A percentile compares a stretch with the other conserved stretches of the same genome.
Conservation (phyloP, 371 early-diverging fungal genomes). For the Mucor sp. region DNA sequence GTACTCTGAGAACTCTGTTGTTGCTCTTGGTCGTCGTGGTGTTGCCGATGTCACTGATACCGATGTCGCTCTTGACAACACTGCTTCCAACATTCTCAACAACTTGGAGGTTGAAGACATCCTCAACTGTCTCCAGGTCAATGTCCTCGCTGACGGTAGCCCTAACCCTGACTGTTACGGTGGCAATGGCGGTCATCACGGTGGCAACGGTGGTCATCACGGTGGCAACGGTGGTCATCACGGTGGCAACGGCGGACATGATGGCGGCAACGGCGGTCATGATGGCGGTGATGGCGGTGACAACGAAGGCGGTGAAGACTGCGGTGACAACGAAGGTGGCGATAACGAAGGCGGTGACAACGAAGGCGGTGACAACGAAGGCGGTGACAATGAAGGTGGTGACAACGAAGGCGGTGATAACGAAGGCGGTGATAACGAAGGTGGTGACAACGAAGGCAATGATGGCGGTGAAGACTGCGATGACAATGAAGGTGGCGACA, state of each 20-base stretch:
- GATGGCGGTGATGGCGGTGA: background rate
- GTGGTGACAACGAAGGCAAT: background rate
- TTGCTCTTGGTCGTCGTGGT: background rate
- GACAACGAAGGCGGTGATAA: background rate
- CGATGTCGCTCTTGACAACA: background rate
- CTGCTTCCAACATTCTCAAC: background rate
- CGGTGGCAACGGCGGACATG: background rate
- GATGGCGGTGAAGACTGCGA: too few relatives aligned
- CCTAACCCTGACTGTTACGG: background rate
- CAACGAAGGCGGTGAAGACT: background rate
- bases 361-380: background rate
- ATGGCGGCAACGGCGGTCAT: background rate
- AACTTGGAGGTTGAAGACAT: background rate
- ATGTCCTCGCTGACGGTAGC: background rate
- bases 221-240: background rate
- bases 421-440: background rate
- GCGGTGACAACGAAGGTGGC: background rate
- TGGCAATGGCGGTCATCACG: background rate
- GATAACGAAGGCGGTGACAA: background rate
- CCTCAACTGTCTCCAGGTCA: background rate
- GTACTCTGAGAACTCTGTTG: conserved; percentile 2
- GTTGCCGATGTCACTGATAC: background rate
- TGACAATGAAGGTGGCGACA: background rate
- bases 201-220: background rate
- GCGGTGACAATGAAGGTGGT: background rate